Conservation (phyloP, 768 basidiomycete genomes). For the Crucibulum laeve region DNA sequence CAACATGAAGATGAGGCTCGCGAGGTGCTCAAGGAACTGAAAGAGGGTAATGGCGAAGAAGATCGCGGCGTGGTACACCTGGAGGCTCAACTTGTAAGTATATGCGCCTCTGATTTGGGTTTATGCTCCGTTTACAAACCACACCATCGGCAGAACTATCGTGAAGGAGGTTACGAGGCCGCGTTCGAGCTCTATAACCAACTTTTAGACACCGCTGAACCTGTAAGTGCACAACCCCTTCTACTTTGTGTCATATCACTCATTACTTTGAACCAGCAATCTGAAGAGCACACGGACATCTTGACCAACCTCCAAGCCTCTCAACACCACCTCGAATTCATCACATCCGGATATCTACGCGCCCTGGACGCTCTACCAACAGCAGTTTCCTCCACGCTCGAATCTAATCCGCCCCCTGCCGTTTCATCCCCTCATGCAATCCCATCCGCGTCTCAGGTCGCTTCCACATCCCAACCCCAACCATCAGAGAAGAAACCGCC, state of each 20-base stretch:
- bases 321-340: constrained; percentile 80
- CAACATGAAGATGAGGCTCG: constrained; percentile 69
- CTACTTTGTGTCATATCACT: neutral
- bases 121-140: neutral
- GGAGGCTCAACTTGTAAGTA: constrained; percentile 81
- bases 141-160: constrained; percentile 54
- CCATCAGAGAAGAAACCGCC: constrained; percentile 34
- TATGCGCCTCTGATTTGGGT: neutral
- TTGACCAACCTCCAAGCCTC: constrained; percentile 81
- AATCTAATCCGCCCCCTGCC: constrained; percentile 57
- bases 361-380: constrained; percentile 58
- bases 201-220: constrained; percentile 72
- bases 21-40: constrained; percentile 44
- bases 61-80: constrained; percentile 72
- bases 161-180: constrained; percentile 68
- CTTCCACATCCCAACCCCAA: constrained; percentile 25
- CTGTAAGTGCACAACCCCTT: constrained; percentile 42
- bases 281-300: constrained; percentile 87
- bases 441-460: constrained; percentile 18
- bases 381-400: constrained; percentile 46
- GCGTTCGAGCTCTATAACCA: constrained; percentile 79
- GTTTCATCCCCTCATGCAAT: constrained; percentile 24
- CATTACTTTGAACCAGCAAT: constrained; percentile 42
- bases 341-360: constrained; percentile 62
- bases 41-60: constrained; percentile 36